Evolutionary conservation across 306 rosid genomes (phyloP).

Genomic region (Sicyos baderoa): DNA sequence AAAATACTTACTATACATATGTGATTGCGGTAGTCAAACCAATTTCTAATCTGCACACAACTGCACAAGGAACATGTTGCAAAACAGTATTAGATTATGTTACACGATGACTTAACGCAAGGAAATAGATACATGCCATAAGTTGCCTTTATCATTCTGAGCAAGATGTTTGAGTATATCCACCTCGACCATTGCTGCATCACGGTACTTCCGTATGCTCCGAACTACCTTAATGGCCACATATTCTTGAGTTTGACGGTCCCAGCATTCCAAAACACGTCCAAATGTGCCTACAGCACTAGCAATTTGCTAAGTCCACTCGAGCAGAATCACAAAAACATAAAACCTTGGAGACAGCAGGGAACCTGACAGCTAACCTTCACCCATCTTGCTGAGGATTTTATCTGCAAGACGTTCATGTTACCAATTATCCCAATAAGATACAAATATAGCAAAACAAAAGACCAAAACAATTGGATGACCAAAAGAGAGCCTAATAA

Average conservation of each 20-base stretch:
- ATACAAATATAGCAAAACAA: neutral
- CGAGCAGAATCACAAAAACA: constrained; percentile 60
- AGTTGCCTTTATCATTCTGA: constrained; percentile 49
- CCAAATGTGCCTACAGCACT: constrained; percentile 99
- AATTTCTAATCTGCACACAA: constrained; percentile 68
- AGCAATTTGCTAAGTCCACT: constrained; percentile 85
- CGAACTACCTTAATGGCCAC: constrained; percentile 89
- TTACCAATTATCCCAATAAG: constrained; percentile 1
- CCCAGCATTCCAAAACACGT: constrained; percentile 99
- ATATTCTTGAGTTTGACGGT: constrained; percentile 69
- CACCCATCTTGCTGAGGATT: constrained; percentile 93
- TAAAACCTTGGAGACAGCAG: constrained; percentile 71
- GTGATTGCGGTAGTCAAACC: constrained; percentile 97
- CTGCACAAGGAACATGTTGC: constrained; percentile 39
- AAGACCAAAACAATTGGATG: neutral
- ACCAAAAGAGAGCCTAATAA: neutral
- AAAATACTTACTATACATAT: constrained; percentile 79
- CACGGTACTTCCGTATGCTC: constrained; percentile 77
- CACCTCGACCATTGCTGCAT: constrained; percentile 91
- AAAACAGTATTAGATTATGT: constrained; percentile 20
- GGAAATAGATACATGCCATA: constrained; percentile 38
- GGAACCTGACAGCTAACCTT: constrained; percentile 96
- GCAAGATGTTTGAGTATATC: constrained; percentile 65
- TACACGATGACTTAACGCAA: neutral
- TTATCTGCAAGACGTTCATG: constrained; percentile 50